Evolutionary conservation across 225 moss, liverwort and hornwort genomes (phyloP), one percentile per base, ranked within the genome.

Genomic region (Sphagnum tenellum): DNA sequence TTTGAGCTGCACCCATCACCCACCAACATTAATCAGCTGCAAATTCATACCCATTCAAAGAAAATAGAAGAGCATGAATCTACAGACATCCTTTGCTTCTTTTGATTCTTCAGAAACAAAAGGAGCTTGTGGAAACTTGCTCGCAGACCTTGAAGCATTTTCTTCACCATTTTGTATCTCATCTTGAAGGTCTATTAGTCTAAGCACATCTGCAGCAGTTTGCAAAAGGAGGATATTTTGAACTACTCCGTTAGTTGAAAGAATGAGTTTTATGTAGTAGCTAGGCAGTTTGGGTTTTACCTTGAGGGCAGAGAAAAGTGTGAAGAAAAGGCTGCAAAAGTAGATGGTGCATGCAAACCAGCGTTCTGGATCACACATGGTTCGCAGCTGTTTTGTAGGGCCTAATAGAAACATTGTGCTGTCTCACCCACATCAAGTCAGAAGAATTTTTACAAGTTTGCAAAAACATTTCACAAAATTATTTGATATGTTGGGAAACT

Each of bases 281-380:
- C 29, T 29, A 29, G 29, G 29, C 29, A 29, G 29, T 29, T 29
- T 29, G 29, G 29, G 57, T 9, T 59, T 67, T 49, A 67, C 67
- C 50, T 67, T 67, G 3, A 67, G 67, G 56, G 67, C 67, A 4
- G 67, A 67, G 46, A 67, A 67, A 5, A 67, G 67, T 48, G 67
- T 49, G 50, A 67, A 67, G 12, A 29, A 13, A 5, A 67, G 46
- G 44, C 67, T 59, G 48, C 58, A 7, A 67, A 67, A 59, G 44
- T 67, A 67, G 9, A 67, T 58, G 5, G 59, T 29, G 8, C 67
- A 67, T 58, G 67, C 67, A 45, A 67, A 8, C 67, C 67, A 59
- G 6, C 67, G 67, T 14, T 67, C 49, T 1, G 67, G 58, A 59
- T 46, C 59, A 11, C 67, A 67, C 67, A 67, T 67, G 3, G 58